Percentiles rank a stretch among this genome's conserved stretches.
phyloP scores from a whole-genome alignment of 2,329 filamentous ascomycete genomes.

The Aaosphaeria pasadenensis region DNA sequence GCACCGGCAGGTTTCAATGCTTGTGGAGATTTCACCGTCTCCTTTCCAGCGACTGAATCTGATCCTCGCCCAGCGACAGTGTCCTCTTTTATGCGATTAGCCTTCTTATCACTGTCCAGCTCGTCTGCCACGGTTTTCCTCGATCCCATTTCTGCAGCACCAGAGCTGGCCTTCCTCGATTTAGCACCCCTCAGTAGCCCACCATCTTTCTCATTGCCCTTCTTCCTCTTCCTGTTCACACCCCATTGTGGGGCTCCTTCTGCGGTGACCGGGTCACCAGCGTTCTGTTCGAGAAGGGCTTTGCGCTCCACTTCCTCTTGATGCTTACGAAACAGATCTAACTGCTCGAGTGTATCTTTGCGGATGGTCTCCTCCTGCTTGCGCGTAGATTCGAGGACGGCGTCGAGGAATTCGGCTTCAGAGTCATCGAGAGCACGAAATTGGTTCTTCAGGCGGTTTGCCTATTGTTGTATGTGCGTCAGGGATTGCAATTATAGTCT shows the following conservation, averaged over 20 bases:
- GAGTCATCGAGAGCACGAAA: constrained; percentile 76
- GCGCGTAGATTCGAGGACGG: constrained; percentile 55
- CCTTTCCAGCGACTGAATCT: not conserved
- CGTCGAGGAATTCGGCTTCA: constrained; percentile 71
- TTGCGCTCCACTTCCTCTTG: constrained; percentile 58
- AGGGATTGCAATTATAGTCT: not conserved
- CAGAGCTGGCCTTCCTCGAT: constrained; percentile 34
- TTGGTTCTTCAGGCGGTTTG: constrained; percentile 69
- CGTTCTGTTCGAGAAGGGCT: constrained; percentile 38
- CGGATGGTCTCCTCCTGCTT: constrained; percentile 56
- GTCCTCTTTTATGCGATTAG: not conserved
- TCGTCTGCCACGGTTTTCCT: not conserved
- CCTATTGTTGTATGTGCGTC: constrained; percentile 8
- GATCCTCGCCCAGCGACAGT: not conserved
- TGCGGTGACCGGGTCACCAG: constrained; percentile 22
- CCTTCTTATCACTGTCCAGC: not conserved
- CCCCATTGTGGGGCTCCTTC: constrained; percentile 50
- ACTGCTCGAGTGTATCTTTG: constrained; percentile 57
- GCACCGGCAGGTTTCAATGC: not conserved
- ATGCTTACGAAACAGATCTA: constrained; percentile 58
- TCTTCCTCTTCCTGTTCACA: constrained; percentile 52
- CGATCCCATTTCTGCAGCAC: constrained; percentile 3
- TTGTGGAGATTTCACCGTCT: not conserved
- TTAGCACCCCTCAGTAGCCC: constrained; percentile 42
- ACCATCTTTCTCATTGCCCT: constrained; percentile 32